phyloP scores from a whole-genome alignment of 202 grass and related monocot species.

The Carex arenaria region DNA sequence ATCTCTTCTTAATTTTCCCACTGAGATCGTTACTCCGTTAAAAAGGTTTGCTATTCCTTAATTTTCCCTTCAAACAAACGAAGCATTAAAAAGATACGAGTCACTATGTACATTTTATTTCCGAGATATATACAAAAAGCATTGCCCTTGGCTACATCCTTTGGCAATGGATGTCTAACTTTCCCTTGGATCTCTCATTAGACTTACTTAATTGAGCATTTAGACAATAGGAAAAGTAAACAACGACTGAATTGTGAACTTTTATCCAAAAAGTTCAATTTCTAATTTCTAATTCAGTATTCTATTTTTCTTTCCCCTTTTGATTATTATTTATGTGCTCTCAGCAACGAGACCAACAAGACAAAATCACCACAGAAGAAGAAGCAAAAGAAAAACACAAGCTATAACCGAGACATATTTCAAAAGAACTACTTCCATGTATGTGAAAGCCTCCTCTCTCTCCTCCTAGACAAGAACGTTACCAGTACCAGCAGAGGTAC shows the following conservation, averaged over 20 bases:
- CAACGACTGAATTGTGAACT: not conserved
- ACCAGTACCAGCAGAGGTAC: conserved; percentile 4
- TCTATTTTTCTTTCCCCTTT: not conserved
- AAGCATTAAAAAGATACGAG: not conserved
- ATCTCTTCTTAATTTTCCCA: conserved; percentile 31
- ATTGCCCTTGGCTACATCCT: not conserved
- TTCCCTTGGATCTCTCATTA: not conserved
- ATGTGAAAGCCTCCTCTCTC: conserved; percentile 68
- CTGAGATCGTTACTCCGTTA: conserved; percentile 26
- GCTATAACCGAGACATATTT: conserved; percentile 55
- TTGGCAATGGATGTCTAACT: not conserved
- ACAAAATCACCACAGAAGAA: conserved; percentile 60
- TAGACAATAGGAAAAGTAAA: not conserved
- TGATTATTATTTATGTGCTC: not conserved
- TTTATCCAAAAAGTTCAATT: not conserved
- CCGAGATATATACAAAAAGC: not conserved
- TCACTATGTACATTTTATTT: not conserved
- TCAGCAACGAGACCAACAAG: conserved; percentile 36
- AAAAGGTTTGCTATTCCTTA: conserved; percentile 44
- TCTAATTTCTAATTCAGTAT: not conserved
- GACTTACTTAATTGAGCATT: not conserved
- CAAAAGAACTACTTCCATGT: conserved; percentile 74
- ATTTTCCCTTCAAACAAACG: not conserved
- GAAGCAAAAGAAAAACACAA: conserved; percentile 57
- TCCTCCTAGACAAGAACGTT: conserved; percentile 60